These are phyloP conservation scores for Sporothrix inflata DNA, from an alignment of 2,329 filamentous ascomycete genomes.

Conservation along the genomic window DNA sequence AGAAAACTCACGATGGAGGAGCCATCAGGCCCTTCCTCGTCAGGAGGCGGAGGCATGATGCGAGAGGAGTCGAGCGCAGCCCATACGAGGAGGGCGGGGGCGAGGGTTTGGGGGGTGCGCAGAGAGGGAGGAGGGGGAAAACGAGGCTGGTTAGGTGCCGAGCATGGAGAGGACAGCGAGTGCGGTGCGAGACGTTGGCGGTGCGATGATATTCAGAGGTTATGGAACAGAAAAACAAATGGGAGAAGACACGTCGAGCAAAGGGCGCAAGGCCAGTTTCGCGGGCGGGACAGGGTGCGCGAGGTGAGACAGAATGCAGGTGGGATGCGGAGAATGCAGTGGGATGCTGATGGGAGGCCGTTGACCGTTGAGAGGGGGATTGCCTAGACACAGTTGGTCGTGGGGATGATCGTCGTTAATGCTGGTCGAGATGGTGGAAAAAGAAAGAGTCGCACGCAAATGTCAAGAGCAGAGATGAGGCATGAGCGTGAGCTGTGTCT, in stretches of 20 bases:
- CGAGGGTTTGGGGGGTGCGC: background rate
- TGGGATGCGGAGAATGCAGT: constrained; percentile 24
- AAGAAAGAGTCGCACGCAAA: background rate
- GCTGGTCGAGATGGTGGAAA: background rate
- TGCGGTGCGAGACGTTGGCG: background rate
- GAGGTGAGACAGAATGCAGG: constrained; percentile 15
- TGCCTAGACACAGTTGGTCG: background rate
- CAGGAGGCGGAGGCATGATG: constrained; percentile 48
- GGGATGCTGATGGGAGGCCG: constrained; percentile 7
- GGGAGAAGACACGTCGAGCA: background rate
- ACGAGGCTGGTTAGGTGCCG: constrained; percentile 35
- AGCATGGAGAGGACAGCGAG: constrained; percentile 19
- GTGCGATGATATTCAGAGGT: background rate
- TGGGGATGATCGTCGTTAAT: constrained; percentile 1
- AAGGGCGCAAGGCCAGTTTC: background rate
- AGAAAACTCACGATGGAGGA: constrained; percentile 67
- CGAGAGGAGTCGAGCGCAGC: constrained; percentile 37
- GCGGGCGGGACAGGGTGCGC: background rate
- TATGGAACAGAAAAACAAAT: background rate
- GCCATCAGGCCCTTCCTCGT: constrained; percentile 68
- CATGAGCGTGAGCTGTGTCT: background rate
- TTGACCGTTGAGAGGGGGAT: background rate
- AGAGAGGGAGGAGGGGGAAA: background rate
- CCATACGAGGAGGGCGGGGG: background rate
- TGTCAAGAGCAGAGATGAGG: background rate